Evolutionary conservation across 75 land plant species (phyloP).

Genomic region (Cunninghamia lanceolata): DNA sequence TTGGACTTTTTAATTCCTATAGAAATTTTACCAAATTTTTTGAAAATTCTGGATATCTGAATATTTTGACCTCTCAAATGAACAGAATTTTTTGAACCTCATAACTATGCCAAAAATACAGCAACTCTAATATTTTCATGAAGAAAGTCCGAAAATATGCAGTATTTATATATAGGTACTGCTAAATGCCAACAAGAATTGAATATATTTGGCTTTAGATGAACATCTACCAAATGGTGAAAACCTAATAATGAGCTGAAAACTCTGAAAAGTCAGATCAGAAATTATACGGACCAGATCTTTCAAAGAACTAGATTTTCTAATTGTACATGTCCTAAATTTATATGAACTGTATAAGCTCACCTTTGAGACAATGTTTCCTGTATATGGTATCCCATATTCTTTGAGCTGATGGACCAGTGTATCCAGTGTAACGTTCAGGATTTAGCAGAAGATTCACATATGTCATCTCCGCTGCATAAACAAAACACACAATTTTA

Average conservation of each 20-base stretch:
- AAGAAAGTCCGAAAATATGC: not conserved
- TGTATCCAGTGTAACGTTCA: conserved; percentile 46
- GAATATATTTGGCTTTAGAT: not conserved
- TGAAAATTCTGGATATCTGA: not conserved
- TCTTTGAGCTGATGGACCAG: conserved; percentile 33
- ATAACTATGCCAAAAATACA: not conserved
- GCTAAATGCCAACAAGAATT: not conserved
- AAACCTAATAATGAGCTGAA: not conserved
- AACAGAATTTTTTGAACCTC: no score
- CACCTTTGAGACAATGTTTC: conserved; percentile 26
- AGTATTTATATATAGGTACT: not conserved
- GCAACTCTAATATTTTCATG: not conserved
- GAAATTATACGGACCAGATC: not conserved
- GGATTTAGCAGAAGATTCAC: conserved; percentile 44
- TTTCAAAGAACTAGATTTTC: not conserved
- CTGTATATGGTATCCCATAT: conserved; percentile 39
- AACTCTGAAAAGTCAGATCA: not conserved
- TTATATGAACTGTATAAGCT: not conserved
- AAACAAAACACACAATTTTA: not conserved
- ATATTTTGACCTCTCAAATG: no score
- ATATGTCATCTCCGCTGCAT: conserved; percentile 39
- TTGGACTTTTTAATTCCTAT: not conserved
- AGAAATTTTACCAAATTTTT: not conserved
- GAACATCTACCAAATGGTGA: not conserved
- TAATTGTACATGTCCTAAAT: not conserved